Evolutionary conservation across 257 asterid species (phyloP), one percentile per base, ranked within the genome.

Genomic region (Ehretia macrophylla): DNA sequence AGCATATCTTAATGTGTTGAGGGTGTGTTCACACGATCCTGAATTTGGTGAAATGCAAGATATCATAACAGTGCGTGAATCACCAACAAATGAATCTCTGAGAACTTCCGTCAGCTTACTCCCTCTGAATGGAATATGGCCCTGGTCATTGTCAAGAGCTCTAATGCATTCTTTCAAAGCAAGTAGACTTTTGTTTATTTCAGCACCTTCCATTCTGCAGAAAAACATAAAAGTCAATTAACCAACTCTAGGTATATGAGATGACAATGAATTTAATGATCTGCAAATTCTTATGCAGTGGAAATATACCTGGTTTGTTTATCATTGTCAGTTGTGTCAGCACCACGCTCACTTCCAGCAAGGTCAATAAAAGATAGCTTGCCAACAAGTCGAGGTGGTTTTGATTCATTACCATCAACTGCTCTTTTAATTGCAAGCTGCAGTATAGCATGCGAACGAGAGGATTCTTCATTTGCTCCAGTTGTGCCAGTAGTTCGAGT

Each of bases 271-370:
- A 18, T 0, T 48, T 8, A 17, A 48, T 18, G 52, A 8, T 19
- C n/a, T 10, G 19, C 6, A 51, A 21, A 51, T 1, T 42, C 11
- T 27, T 14, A 42, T 42, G 0, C 16, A 51, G 14, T 14, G 0
- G 8, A 1, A 10, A 4, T 14, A 19, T 56, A 63, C 80, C 80
- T 75, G 21, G 80, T 75, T 22, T 75, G 76, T 23, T 70, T 75
- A 48, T 75, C 80, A 38, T 69, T 75, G 39, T 75, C 80, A 27
- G 76, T 75, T 35, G 80, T 75, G 58, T 75, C 80, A 17, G 80
- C 80, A 32, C 80, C 80, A 20, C 80, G 80, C 61, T 75, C 80
- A 63, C 80, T 75, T 54, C 80, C 80, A 51, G 80, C 80, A 52
- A 75, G 80, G 59, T 75, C 80, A 23, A 75, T 75, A 52, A 75